Evolutionary conservation across 1,284 basidiomycete genomes (phyloP), one percentile per base, ranked within the genome.

Genomic region (Papiliotrema nemorosa): DNA sequence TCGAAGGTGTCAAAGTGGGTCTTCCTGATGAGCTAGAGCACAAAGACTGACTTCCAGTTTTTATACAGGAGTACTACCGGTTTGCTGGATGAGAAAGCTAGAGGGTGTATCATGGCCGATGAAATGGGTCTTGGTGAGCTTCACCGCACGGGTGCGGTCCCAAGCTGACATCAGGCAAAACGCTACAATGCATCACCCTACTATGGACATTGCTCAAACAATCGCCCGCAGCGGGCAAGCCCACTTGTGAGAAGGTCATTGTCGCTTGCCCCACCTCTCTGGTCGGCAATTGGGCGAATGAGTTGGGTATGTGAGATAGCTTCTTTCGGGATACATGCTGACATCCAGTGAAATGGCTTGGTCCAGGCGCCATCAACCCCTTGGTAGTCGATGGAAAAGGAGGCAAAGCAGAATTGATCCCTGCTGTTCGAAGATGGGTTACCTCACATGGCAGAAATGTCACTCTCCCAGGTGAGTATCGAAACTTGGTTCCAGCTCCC

Each of bases 241-340:
- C 85, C 0, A 87, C 90, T 0, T 93, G 97, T 62, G 93, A 98
- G 67, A 99, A 98, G 74, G 94, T 88, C 53, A 93, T 99, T 70
- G 97, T 99, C 59, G 93, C 87, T 0, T 99, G 96, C 70, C 96
- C 96, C 0, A 91, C 92, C 3, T 96, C 90, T 77, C 77, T 99
- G 49, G 94, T 99, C 24, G 88, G 88, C 67, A 98, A 98, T 67
- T 99, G 94, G 94, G 94, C 92, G 0, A 97, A 98, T 69, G 94
- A 99, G 76, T 79, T 99, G 20, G 83, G 90, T 85, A 57, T 50
- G 82, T 74, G 39, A 18, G n/a, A 24, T 6, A 20, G n/a, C n/a
- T 5, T 43, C 21, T 1, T 18, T 21, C 12, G 5, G 24, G 44
- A 13, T 7, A 14, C 10, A 9, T 25, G 7, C 18, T 3, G 27